Conservation (phyloP, 2,329 filamentous ascomycete species). For the Tolypocladium endophyticum region DNA sequence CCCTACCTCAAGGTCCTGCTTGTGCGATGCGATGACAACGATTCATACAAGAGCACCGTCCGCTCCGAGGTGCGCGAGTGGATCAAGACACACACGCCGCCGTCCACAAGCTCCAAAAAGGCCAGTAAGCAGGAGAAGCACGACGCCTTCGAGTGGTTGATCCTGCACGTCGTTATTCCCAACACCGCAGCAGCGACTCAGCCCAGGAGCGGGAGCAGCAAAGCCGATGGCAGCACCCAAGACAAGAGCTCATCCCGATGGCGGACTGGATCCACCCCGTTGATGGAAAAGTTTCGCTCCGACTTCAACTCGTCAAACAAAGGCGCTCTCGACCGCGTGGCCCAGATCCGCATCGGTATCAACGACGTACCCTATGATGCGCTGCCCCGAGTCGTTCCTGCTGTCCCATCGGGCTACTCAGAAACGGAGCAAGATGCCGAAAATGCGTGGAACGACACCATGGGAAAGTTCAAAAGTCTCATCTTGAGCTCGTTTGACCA, state of each 20-base stretch:
- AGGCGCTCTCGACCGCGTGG: constrained; percentile 62
- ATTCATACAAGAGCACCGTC: constrained; percentile 75
- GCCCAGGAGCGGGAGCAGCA: constrained; percentile 48
- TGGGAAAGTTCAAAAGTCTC: constrained; percentile 75
- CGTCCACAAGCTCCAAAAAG: constrained; percentile 42
- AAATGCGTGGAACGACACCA: constrained; percentile 72
- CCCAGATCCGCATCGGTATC: constrained; percentile 72
- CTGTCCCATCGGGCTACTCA: constrained; percentile 51
- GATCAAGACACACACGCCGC: constrained; percentile 67
- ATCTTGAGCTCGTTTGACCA: constrained; percentile 86
- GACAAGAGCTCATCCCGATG: constrained; percentile 70
- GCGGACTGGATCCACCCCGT: constrained; percentile 67
- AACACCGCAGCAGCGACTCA: constrained; percentile 74
- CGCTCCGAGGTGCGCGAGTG: constrained; percentile 78
- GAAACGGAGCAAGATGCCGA: constrained; percentile 72
- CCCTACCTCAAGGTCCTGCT: constrained; percentile 89
- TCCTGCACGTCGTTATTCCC: constrained; percentile 84
- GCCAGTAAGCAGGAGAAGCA: constrained; percentile 74
- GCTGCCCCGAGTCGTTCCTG: constrained; percentile 51
- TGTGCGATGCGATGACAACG: constrained; percentile 89
- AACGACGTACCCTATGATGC: constrained; percentile 58
- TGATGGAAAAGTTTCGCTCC: constrained; percentile 79
- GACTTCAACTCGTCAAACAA: constrained; percentile 78
- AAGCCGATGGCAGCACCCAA: constrained; percentile 41
- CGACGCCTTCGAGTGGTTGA: constrained; percentile 92